Evolutionary conservation across 163 green algal species (phyloP).

Genomic region (Chlamydomonas reinhardtii): DNA sequence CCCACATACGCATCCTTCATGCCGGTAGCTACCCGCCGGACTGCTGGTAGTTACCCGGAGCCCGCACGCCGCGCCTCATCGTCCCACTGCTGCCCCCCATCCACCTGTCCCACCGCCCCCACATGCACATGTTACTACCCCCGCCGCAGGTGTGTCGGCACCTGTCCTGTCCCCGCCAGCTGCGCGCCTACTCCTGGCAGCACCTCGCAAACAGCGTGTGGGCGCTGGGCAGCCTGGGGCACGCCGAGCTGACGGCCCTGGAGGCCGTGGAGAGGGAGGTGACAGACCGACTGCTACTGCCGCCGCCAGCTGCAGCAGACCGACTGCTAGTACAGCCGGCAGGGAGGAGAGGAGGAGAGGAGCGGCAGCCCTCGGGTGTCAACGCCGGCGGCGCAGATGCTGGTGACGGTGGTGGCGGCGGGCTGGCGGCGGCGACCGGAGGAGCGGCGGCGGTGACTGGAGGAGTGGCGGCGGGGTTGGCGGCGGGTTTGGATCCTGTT

Average conservation of each 20-base stretch:
- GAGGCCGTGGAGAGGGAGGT: conserved; percentile 28
- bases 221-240: conserved; percentile 44
- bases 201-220: conserved; percentile 49
- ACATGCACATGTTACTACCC: too few species aligned
- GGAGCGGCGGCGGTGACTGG: background rate
- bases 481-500: background rate
- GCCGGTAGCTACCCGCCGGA: too few species aligned
- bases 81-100: too few species aligned
- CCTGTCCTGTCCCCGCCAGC: background rate
- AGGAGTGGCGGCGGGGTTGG: background rate
- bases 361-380: too few species aligned
- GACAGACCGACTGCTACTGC: background rate
- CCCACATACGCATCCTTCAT: too few species aligned
- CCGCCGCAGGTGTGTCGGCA: conserved; percentile 30
- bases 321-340: too few species aligned
- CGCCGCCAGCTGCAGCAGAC: too few species aligned
- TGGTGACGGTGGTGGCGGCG: background rate
- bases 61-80: too few species aligned
- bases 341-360: too few species aligned
- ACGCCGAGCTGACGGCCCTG: background rate
- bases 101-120: background rate
- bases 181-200: conserved; percentile 28
- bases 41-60: too few species aligned
- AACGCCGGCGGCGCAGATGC: too few species aligned
- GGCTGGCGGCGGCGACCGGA: too few species aligned